A percentile compares a stretch with the other conserved stretches of the same genome.
Conservation (phyloP, 2,329 filamentous ascomycete species). For the Chrysosporium keratinophilum region DNA sequence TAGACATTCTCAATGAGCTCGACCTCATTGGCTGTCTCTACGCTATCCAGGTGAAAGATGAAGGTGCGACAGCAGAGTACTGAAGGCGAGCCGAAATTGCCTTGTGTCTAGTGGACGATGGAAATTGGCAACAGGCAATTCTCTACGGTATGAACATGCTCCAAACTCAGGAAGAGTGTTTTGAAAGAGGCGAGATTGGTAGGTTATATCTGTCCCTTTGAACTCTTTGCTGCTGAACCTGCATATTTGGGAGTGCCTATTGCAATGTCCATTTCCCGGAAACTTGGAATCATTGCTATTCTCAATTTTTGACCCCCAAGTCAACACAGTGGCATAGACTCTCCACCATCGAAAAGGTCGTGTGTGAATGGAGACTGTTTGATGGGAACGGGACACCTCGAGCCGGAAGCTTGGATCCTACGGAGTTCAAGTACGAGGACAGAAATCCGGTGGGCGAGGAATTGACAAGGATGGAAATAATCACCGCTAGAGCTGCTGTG, state of each 20-base stretch:
- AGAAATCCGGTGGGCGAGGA: not conserved
- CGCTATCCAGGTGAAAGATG: too few relatives aligned
- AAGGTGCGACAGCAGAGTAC: too few relatives aligned
- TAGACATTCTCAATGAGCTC: too few relatives aligned
- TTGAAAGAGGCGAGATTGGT: too few relatives aligned
- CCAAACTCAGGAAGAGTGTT: too few relatives aligned
- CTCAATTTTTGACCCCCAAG: not conserved
- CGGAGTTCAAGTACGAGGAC: not conserved
- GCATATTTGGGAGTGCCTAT: not conserved
- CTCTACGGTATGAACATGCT: too few relatives aligned
- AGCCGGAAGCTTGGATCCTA: not conserved
- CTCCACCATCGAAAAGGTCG: not conserved
- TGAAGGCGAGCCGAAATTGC: too few relatives aligned
- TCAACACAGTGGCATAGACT: not conserved
- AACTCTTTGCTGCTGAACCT: not conserved
- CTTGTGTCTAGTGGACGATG: too few relatives aligned
- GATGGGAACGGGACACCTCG: not conserved
- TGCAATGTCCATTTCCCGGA: not conserved
- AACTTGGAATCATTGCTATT: not conserved
- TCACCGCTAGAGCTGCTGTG: not conserved
- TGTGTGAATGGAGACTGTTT: conserved; percentile 1
- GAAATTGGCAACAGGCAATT: too few relatives aligned
- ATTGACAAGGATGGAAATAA: not conserved
- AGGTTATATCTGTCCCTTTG: too few relatives aligned
- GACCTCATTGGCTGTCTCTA: too few relatives aligned